A percentile compares a stretch with the other conserved stretches of the same genome.
phyloP scores from a whole-genome alignment of 306 rosid genomes.

The Sphenostylis stenocarpa region DNA sequence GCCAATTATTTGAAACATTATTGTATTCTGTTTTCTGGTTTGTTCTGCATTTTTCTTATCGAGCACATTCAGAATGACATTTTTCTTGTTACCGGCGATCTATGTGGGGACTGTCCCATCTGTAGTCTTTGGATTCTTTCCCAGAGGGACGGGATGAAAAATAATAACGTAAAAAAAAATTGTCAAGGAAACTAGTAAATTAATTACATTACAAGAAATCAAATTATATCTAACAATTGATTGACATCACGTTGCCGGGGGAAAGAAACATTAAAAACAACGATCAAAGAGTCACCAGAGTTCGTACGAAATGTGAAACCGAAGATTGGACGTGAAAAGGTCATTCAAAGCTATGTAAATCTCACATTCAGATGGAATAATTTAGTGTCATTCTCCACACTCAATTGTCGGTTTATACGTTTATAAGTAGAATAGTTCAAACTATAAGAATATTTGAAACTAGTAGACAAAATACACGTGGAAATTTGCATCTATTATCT shows the following conservation, averaged over 20 bases:
- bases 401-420: neutral
- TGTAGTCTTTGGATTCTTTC: neutral
- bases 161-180: neutral
- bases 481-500: conserved; percentile 16
- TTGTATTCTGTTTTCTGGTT: too few species aligned
- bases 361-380: neutral
- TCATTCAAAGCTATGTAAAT: neutral
- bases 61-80: neutral
- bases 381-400: neutral
- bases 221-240: neutral
- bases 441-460: neutral
- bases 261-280: neutral
- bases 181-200: neutral
- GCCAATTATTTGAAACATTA: too few species aligned
- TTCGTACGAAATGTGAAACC: neutral
- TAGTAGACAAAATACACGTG: conserved; percentile 11
- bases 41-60: too few species aligned
- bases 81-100: neutral
- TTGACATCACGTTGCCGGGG: neutral
- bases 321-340: neutral
- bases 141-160: neutral
- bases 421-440: neutral
- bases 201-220: neutral
- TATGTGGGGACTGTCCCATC: neutral
- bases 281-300: neutral